A percentile compares a stretch with the other conserved stretches of the same genome.
These are phyloP conservation scores for Xylaria acuta DNA, from an alignment of 495 filamentous ascomycete species.

Conservation along the genomic window DNA sequence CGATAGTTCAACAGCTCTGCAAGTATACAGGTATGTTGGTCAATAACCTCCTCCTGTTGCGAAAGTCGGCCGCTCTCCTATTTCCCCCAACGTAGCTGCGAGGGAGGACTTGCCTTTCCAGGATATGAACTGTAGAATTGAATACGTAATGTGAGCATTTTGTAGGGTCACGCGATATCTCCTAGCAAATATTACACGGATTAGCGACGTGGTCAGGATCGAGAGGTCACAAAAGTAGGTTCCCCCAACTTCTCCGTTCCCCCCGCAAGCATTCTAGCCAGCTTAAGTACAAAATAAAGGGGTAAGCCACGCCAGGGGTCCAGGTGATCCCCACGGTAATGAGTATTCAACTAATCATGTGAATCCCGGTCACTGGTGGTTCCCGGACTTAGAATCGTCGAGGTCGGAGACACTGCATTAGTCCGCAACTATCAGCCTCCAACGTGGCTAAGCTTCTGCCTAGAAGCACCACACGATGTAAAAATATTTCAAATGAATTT, in stretches of 20 bases:
- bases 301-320: not conserved
- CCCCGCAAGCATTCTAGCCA: not conserved
- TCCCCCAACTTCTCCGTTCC: not conserved
- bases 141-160: constrained; percentile 1
- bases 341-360: not conserved
- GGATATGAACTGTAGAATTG: not conserved
- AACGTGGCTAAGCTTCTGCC: not conserved
- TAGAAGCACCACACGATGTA: not conserved
- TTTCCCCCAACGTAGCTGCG: not conserved
- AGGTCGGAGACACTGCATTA: not conserved
- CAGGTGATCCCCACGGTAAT: not conserved
- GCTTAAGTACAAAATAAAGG: not conserved
- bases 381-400: not conserved
- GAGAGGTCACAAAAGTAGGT: not conserved
- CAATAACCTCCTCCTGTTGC: not conserved
- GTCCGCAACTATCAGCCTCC: not conserved
- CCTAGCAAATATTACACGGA: not conserved
- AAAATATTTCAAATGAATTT: not conserved
- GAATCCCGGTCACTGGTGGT: not conserved
- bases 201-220: not conserved
- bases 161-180: not conserved
- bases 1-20: not conserved
- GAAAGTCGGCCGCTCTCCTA: not conserved
- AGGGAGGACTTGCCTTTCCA: constrained; percentile 3
- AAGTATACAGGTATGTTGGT: not conserved